phyloP scores from a whole-genome alignment of 1,284 basidiomycete genomes.

The Xerocomus nothofagi region DNA sequence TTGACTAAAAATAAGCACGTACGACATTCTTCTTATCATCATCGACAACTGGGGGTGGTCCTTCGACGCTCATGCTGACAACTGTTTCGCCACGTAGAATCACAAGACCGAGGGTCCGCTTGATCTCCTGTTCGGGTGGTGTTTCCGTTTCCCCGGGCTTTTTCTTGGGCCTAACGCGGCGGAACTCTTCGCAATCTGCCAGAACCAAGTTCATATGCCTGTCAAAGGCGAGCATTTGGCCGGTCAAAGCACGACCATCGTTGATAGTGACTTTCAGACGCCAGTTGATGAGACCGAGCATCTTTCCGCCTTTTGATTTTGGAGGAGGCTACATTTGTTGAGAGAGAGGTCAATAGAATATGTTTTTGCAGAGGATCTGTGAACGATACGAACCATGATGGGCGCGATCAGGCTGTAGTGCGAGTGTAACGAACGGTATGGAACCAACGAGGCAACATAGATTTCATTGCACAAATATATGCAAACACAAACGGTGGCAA shows the following conservation, averaged over 20 bases:
- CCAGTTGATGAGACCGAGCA: constrained; percentile 98
- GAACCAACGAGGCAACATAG: constrained; percentile 19
- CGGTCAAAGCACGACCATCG: constrained; percentile 93
- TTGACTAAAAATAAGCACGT: constrained; percentile 25
- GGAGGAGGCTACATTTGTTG: constrained; percentile 69
- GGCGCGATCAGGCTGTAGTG: constrained; percentile 35
- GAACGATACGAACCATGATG: constrained; percentile 58
- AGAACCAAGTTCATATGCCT: constrained; percentile 99
- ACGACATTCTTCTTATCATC: constrained; percentile 84
- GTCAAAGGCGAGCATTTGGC: constrained; percentile 99
- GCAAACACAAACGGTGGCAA: constrained; percentile 26
- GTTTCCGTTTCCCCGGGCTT: constrained; percentile 73
- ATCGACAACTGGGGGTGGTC: constrained; percentile 90
- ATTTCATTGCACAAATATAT: constrained; percentile 24
- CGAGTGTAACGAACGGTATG: constrained; percentile 20
- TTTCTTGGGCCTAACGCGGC: constrained; percentile 85
- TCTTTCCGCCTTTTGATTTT: constrained; percentile 96
- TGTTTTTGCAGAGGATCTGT: constrained; percentile 6
- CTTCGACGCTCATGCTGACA: constrained; percentile 93
- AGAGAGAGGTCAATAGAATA: constrained; percentile 4
- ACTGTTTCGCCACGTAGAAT: constrained; percentile 97
- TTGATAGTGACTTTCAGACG: constrained; percentile 96
- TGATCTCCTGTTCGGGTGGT: constrained; percentile 90
- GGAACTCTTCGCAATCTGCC: constrained; percentile 96
- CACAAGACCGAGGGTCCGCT: constrained; percentile 92